phyloP scores from a whole-genome alignment of 176 grass and related monocot genomes.

The Dendrocalamus sinicus region DNA sequence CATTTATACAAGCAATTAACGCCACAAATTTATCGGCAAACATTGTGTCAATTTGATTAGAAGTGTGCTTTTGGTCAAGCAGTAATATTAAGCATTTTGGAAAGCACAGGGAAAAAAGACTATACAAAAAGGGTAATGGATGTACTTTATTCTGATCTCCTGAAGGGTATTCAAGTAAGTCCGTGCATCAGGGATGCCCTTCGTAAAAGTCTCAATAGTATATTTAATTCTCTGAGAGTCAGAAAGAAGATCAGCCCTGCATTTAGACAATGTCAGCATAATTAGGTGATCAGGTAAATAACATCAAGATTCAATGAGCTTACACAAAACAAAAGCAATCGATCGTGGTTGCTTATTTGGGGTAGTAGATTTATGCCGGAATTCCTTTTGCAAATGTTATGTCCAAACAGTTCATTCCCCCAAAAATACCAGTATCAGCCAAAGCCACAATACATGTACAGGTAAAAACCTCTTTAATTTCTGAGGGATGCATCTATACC shows the following conservation, averaged over 20 bases:
- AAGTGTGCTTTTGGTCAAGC: neutral
- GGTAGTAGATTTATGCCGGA: neutral
- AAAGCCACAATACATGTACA: neutral
- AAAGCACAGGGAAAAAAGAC: neutral
- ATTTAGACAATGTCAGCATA: constrained; percentile 42
- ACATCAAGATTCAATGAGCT: neutral
- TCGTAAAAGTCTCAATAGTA: constrained; percentile 68
- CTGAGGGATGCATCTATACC: neutral
- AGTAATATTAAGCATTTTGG: neutral
- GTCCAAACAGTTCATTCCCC: constrained; percentile 4
- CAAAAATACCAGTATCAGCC: neutral
- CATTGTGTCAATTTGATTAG: neutral
- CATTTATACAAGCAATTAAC: neutral
- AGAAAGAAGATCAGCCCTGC: constrained; percentile 79
- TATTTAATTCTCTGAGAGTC: constrained; percentile 85
- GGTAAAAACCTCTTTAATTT: neutral
- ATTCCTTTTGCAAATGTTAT: constrained; percentile 14
- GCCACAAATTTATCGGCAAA: neutral
- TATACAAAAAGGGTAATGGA: neutral
- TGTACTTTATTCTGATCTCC: constrained; percentile 85
- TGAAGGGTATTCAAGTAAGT: constrained; percentile 84
- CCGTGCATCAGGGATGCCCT: constrained; percentile 88
- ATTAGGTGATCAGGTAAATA: constrained; percentile 20
- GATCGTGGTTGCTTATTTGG: neutral
- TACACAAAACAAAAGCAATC: constrained; percentile 28